phyloP scores from a whole-genome alignment of 352 stramenopile genomes.

The Phytophthora quininea region DNA sequence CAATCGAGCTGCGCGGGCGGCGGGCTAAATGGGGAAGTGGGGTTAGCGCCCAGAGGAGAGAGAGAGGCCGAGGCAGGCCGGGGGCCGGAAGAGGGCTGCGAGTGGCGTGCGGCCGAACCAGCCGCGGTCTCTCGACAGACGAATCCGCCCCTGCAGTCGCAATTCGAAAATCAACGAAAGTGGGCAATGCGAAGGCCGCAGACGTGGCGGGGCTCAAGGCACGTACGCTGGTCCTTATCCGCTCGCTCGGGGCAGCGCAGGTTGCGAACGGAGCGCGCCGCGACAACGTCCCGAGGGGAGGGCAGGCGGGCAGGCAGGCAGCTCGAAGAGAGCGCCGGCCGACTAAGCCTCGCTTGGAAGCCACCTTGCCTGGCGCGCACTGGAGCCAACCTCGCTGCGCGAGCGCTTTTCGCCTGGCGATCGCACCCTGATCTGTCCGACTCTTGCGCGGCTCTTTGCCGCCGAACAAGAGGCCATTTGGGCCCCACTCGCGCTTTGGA shows the following conservation, averaged over 20 bases:
- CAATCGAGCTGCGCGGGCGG: constrained; percentile 2
- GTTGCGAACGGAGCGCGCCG: too few relatives aligned
- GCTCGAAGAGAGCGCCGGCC: neutral
- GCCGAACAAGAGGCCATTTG: neutral
- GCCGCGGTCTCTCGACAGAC: constrained; percentile 18
- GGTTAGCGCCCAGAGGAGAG: neutral
- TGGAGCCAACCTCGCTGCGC: too few relatives aligned
- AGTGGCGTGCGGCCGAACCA: constrained; percentile 1
- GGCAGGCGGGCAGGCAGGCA: neutral
- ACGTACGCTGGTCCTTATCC: neutral
- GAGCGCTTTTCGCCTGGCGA: neutral
- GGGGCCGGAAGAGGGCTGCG: constrained; percentile 5
- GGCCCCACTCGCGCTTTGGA: too few relatives aligned
- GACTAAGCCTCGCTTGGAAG: too few relatives aligned
- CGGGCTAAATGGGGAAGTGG: constrained; percentile 40
- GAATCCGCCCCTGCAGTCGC: constrained; percentile 12
- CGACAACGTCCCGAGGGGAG: too few relatives aligned
- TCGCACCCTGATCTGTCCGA: neutral
- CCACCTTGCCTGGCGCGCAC: too few relatives aligned
- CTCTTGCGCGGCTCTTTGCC: neutral
- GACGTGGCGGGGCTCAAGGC: constrained; percentile 10
- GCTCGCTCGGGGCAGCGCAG: neutral
- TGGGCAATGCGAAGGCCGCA: constrained; percentile 22
- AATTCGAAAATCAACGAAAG: too few relatives aligned
- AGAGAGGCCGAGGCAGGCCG: neutral